Evolutionary conservation across 139 green algal species (phyloP).

Genomic region (Chlorella sp.): DNA sequence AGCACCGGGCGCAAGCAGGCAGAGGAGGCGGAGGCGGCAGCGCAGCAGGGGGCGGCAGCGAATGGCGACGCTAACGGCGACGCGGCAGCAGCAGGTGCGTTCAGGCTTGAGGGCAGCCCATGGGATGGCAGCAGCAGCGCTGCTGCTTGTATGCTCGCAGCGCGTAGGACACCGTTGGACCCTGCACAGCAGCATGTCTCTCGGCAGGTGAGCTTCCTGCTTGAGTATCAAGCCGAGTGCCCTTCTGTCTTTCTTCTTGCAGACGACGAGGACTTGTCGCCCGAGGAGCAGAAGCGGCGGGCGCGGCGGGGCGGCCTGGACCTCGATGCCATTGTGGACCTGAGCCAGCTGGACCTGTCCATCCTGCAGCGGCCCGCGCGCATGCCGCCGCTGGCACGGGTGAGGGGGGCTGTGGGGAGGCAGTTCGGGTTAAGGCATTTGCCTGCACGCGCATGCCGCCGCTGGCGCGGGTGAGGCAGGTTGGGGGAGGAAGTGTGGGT

Average conservation of each 20-base stretch:
- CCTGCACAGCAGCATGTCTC: no score
- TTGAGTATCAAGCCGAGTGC: no score
- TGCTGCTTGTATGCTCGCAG: no score
- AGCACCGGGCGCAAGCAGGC: conserved; percentile 32
- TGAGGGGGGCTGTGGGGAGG: not conserved
- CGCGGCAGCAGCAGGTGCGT: not conserved
- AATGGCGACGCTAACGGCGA: not conserved
- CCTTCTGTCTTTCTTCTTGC: no score
- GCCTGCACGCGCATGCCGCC: no score
- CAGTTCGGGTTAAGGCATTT: no score
- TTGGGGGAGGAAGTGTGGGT: no score
- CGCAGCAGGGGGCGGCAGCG: not conserved
- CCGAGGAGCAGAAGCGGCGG: not conserved
- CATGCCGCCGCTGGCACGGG: conserved; percentile 21
- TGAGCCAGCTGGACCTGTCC: conserved; percentile 21
- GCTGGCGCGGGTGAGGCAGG: not conserved
- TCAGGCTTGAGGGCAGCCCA: no score
- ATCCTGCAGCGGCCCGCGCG: conserved; percentile 6
- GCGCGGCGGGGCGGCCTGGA: not conserved
- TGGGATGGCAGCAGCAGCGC: no score
- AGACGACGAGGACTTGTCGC: not conserved
- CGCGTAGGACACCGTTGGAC: no score
- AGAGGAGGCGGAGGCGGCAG: not conserved
- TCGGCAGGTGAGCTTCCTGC: no score
- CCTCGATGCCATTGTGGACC: conserved; percentile 13